These are phyloP conservation scores for Cucurbita pepo DNA, from an alignment of 306 rosid species.

Conservation along the genomic window DNA sequence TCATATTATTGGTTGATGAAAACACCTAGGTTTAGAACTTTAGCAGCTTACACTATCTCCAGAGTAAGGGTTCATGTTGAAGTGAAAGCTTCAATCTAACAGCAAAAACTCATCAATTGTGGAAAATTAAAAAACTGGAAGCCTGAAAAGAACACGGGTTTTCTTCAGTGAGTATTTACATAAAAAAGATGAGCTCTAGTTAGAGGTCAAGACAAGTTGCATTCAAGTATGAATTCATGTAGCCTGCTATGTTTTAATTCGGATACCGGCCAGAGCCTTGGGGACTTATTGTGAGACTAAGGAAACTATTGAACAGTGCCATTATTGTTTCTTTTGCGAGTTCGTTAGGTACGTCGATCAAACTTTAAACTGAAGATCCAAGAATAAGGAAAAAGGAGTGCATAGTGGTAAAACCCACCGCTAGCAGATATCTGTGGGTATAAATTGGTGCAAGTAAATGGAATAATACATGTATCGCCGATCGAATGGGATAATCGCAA, in stretches of 20 bases:
- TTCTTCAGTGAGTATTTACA: constrained; percentile 12
- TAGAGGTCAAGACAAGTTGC: too few species aligned
- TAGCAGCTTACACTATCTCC: constrained; percentile 46
- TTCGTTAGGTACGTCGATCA: background rate
- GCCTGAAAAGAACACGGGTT: constrained; percentile 31
- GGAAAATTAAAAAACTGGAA: constrained; percentile 12
- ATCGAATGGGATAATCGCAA: background rate
- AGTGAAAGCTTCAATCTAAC: constrained; percentile 11
- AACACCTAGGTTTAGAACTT: constrained; percentile 2
- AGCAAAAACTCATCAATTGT: constrained; percentile 31
- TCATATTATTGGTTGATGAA: constrained; percentile 5
- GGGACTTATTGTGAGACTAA: background rate
- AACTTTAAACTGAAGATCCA: background rate
- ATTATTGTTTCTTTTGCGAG: background rate
- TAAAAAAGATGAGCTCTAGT: background rate
- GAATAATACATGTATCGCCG: background rate
- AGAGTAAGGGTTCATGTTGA: constrained; percentile 46
- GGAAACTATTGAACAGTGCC: background rate
- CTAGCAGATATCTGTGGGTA: too few species aligned
- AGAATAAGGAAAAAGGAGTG: background rate
- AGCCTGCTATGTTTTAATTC: background rate
- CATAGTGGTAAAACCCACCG: too few species aligned
- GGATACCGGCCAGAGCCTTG: background rate
- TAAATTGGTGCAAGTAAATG: background rate
- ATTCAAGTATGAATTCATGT: too few species aligned